Percentiles rank a stretch among this genome's conserved stretches.
Evolutionary conservation across 2,329 filamentous ascomycete species (phyloP).

Genomic region (Monosporascus sp.): DNA sequence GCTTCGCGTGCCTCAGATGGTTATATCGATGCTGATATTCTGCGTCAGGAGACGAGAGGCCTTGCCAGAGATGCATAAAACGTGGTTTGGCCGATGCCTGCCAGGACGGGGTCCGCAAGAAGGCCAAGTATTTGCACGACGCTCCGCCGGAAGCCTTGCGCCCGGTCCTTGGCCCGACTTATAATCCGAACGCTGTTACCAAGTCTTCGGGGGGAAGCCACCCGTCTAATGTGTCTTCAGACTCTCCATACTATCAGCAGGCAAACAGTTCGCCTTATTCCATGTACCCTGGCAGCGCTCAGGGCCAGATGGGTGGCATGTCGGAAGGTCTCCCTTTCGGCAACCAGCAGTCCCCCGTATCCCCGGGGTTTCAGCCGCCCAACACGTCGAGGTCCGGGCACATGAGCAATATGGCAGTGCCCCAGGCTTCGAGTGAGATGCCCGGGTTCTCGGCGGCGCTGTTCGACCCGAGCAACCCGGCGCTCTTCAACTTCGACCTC

Average conservation of each 20-base stretch:
- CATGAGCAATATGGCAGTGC: slow-evolving; percentile 43
- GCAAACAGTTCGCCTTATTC: slow-evolving; percentile 42
- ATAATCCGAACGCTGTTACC: slow-evolving; percentile 52
- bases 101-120: slow-evolving; percentile 95
- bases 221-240: slow-evolving; percentile 40
- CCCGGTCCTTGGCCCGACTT: slow-evolving; percentile 72
- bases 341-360: slow-evolving; percentile 66
- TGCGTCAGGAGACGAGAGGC: slow-evolving; percentile 78
- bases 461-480: slow-evolving; percentile 88
- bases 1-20: neutral
- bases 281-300: slow-evolving; percentile 41
- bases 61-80: slow-evolving; percentile 91
- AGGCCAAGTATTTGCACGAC: slow-evolving; percentile 98
- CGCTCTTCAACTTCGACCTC: slow-evolving; percentile 92
- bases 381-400: slow-evolving; percentile 40
- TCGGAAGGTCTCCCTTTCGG: slow-evolving; percentile 51
- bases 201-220: slow-evolving; percentile 42
- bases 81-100: slow-evolving; percentile 85
- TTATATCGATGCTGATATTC: slow-evolving; percentile 13
- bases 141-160: slow-evolving; percentile 83
- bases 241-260: slow-evolving; percentile 45
- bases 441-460: slow-evolving; percentile 49
- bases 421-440: slow-evolving; percentile 45
- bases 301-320: slow-evolving; percentile 39
- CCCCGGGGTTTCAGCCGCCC: slow-evolving; percentile 61